Percentiles rank a stretch among this genome's conserved stretches.
phyloP scores from a whole-genome alignment of 169 alveolate genomes.

The Plasmodium chabaudi region DNA sequence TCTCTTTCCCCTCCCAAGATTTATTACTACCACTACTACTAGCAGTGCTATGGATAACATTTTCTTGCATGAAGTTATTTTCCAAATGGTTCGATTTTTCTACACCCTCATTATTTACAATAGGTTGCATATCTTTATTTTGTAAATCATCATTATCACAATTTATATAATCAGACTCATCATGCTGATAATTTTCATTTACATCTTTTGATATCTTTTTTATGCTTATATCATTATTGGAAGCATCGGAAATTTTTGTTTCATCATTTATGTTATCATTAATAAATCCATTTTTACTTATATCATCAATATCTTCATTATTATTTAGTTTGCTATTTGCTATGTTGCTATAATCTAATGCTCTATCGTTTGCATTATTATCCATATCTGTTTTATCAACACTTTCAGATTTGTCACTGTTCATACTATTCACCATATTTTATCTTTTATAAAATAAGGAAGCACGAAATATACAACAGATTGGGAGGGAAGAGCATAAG shows the following conservation, averaged over 20 bases:
- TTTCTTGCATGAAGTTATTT: too few relatives aligned
- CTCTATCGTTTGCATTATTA: background rate
- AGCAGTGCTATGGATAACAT: background rate
- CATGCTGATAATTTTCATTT: slow-evolving; percentile 12
- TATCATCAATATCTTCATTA: background rate
- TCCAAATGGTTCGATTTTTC: too few relatives aligned
- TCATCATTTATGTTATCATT: background rate
- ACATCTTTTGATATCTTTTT: background rate
- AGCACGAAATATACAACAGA: background rate
- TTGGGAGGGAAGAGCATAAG: background rate
- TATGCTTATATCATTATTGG: background rate
- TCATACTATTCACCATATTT: slow-evolving; percentile 37
- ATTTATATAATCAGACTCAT: slow-evolving; percentile 5
- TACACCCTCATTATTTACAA: too few relatives aligned
- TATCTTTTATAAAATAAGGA: background rate
- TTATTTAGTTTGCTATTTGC: background rate
- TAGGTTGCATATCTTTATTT: background rate
- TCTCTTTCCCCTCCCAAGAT: background rate
- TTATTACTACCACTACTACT: background rate
- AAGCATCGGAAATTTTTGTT: background rate
- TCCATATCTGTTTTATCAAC: background rate
- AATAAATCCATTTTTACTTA: background rate
- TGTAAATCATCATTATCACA: slow-evolving; percentile 14
- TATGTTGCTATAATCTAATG: background rate
- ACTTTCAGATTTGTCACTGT: slow-evolving; percentile 1